These are phyloP conservation scores for Podochytrium sp. DNA, from an alignment of 192 early-diverging fungal genomes.

Conservation along the genomic window DNA sequence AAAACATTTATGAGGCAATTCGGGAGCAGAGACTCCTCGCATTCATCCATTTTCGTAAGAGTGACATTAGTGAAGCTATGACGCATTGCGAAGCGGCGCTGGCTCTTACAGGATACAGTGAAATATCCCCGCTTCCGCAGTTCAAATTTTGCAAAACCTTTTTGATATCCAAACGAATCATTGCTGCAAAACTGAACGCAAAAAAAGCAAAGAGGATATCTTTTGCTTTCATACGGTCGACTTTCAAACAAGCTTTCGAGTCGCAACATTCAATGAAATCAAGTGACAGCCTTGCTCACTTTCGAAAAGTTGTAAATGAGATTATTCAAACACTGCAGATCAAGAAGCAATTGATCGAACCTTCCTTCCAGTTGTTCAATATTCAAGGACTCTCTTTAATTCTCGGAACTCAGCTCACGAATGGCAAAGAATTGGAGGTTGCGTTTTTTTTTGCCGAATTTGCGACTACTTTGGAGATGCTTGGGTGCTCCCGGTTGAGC, in stretches of 20 bases:
- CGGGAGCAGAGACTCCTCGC: conserved; percentile 22
- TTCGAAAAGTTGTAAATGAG: conserved; percentile 1
- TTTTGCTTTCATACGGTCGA: too few species aligned
- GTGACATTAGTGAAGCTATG: too few species aligned
- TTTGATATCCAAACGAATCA: too few species aligned
- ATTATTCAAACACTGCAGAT: conserved; percentile 15
- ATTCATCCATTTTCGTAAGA: conserved; percentile 23
- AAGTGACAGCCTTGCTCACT: too few species aligned
- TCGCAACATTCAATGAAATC: too few species aligned
- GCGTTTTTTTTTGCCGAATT: conserved; percentile 24
- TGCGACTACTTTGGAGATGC: neutral
- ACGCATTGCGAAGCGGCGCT: too few species aligned
- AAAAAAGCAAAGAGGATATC: too few species aligned
- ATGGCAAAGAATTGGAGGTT: neutral
- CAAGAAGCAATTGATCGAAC: neutral
- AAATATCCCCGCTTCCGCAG: too few species aligned
- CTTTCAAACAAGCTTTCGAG: too few species aligned
- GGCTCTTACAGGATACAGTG: too few species aligned
- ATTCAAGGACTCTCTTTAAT: conserved; percentile 14
- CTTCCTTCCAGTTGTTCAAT: conserved; percentile 11
- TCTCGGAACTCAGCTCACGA: neutral
- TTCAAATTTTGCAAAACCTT: too few species aligned
- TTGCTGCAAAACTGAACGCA: too few species aligned
- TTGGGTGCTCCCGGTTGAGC: neutral
- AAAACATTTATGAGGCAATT: conserved; percentile 22